Evolutionary conservation across 768 basidiomycete genomes (phyloP).

Genomic region (Termitomyces bulborhizus): DNA sequence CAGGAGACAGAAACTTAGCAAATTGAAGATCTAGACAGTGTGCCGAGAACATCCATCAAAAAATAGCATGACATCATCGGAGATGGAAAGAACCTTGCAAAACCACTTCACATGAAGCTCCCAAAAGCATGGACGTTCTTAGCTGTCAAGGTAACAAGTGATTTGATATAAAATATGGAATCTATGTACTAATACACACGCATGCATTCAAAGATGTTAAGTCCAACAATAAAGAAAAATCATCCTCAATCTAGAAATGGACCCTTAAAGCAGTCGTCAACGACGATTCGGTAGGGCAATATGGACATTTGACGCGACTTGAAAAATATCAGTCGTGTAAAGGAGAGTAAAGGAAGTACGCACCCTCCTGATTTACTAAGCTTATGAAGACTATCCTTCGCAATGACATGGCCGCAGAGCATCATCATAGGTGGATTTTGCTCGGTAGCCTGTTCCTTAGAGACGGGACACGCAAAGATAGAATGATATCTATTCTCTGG

Average conservation of each 20-base stretch:
- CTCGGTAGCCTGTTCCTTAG: conserved; percentile 93
- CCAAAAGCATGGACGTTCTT: too few relatives aligned
- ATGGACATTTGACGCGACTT: conserved; percentile 94
- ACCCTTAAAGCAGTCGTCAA: conserved; percentile 52
- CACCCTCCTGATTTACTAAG: conserved; percentile 80
- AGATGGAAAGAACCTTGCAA: too few relatives aligned
- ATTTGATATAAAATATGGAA: neutral
- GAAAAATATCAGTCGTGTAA: conserved; percentile 4
- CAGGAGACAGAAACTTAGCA: too few relatives aligned
- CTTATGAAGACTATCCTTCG: conserved; percentile 86
- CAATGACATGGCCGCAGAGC: conserved; percentile 91
- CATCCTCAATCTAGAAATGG: conserved; percentile 41
- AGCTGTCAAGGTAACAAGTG: neutral
- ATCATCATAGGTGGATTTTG: conserved; percentile 98
- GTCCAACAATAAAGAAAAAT: neutral
- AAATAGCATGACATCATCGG: neutral
- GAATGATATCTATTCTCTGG: conserved; percentile 91
- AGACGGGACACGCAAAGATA: conserved; percentile 95
- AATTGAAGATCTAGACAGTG: neutral
- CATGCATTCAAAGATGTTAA: neutral
- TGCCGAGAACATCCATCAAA: too few relatives aligned
- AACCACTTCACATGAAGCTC: too few relatives aligned
- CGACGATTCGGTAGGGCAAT: conserved; percentile 82
- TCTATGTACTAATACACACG: neutral
- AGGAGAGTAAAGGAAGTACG: conserved; percentile 9